These are phyloP conservation scores for Leptosphaerulina australis DNA, from an alignment of 2,329 filamentous ascomycete genomes.

Conservation along the genomic window DNA sequence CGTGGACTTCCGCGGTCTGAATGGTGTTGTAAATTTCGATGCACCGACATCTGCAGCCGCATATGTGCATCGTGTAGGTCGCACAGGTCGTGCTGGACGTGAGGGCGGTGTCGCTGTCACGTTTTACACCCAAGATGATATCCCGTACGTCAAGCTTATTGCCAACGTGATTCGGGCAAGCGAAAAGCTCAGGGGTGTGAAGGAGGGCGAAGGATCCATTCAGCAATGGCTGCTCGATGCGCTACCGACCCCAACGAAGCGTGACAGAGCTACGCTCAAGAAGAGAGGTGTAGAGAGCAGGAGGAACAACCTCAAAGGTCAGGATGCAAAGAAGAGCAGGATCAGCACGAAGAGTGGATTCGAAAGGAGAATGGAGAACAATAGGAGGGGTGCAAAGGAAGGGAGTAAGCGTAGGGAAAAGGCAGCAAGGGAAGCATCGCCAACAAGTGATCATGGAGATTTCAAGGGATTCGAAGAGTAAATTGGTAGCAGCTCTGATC, in stretches of 20 bases:
- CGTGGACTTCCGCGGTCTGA: slow-evolving; percentile 92
- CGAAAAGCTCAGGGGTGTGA: slow-evolving; percentile 67
- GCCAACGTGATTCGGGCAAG: slow-evolving; percentile 89
- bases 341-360: slow-evolving; percentile 86
- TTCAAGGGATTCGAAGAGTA: slow-evolving; percentile 52
- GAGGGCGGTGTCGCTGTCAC: slow-evolving; percentile 90
- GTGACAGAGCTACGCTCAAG: slow-evolving; percentile 82
- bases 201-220: slow-evolving; percentile 55
- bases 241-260: slow-evolving; percentile 81
- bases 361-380: slow-evolving; percentile 72
- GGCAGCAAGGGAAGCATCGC: slow-evolving; percentile 14
- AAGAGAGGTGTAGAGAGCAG: slow-evolving; percentile 79
- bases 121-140: slow-evolving; percentile 93
- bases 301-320: slow-evolving; percentile 46
- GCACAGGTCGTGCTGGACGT: slow-evolving; percentile 86
- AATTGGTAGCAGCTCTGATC: no score
- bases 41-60: slow-evolving; percentile 87
- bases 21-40: slow-evolving; percentile 97
- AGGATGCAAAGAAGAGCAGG: slow-evolving; percentile 52
- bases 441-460: slow-evolving; percentile 27
- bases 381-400: slow-evolving; percentile 59
- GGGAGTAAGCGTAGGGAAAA: slow-evolving; percentile 41
- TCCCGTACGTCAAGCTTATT: slow-evolving; percentile 86
- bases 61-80: slow-evolving; percentile 91
- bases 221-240: slow-evolving; percentile 81